phyloP scores from a whole-genome alignment of 495 filamentous ascomycete species.

The Lepidopterella palustris region DNA sequence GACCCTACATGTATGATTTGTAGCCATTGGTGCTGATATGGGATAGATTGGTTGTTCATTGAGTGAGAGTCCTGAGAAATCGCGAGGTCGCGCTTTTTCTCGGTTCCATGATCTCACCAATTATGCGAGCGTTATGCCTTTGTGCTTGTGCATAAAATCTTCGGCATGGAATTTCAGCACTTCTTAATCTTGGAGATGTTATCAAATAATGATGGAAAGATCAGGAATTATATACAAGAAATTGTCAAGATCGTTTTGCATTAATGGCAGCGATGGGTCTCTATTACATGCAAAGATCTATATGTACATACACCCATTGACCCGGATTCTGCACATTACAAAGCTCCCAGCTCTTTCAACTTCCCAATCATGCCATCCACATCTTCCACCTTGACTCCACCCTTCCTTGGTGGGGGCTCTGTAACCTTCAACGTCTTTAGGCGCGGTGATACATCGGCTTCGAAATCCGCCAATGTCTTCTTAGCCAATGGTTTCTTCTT shows the following conservation, averaged over 20 bases:
- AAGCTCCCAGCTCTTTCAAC: constrained; percentile 90
- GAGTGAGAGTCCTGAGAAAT: constrained; percentile 1
- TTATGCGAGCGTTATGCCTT: not conserved
- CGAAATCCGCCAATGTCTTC: constrained; percentile 75
- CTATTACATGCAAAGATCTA: not conserved
- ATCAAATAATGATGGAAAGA: no score
- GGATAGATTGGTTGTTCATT: not conserved
- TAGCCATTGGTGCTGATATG: constrained; percentile 19
- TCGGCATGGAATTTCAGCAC: not conserved
- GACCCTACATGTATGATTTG: constrained; percentile 23
- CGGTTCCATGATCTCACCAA: constrained; percentile 13
- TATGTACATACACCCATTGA: constrained; percentile 2
- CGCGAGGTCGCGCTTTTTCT: constrained; percentile 7
- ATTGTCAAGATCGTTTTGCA: not conserved
- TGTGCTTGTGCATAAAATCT: not conserved
- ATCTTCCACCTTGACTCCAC: constrained; percentile 93
- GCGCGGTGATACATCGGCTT: constrained; percentile 62
- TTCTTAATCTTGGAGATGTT: no score
- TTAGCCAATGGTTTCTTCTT: constrained; percentile 99
- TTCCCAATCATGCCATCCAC: constrained; percentile 87
- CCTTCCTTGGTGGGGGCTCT: constrained; percentile 85
- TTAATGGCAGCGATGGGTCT: no score
- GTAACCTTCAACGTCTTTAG: constrained; percentile 75
- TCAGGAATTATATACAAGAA: not conserved
- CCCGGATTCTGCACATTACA: constrained; percentile 45